Base-by-base conservation (phyloP, 1,139 yeast species). In the Nakaseomyces nivariensis region DNA sequence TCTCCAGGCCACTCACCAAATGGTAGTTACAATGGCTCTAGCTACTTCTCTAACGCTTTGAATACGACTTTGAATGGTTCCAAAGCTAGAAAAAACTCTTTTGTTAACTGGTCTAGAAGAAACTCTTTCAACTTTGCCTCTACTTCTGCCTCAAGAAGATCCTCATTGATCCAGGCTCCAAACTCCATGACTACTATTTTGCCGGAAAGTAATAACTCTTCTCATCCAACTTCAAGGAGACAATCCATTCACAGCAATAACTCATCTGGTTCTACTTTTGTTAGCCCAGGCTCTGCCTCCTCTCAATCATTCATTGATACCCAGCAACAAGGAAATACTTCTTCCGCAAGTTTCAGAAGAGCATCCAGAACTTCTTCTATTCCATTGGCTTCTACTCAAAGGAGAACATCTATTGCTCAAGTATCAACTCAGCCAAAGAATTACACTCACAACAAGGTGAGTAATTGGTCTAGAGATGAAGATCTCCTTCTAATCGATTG, bases 401-500 rank as follows among this genome's bases (percentile, higher is more conserved):
- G 43, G 25, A 38, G 43, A 13, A 24, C 29, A 3, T 38, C 43
- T 26, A 26, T 38, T 26, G 43, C 43, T 11, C 25, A 8, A 4
- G 24, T 22, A 11, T n/a, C 43, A 25, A 25, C 32, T 1, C 11
- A 38, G 4, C 5, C 17, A 4, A 38, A 41, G 25, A 41, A 13
- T 10, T 13, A 27, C 34, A 41, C 25, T 11, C 24, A 27, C 25
- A 27, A n/a, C 34, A 41, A 31, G 13, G 5, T 34, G 5, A 48
- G 13, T 13, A 11, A 55, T 10, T 69, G 73, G 73, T 56, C 68
- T 0, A 42, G 76, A 1, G 77, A 77, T 67, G 95, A 86, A 57
- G 95, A 88, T 64, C 92, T 85, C 60, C 81, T 84, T 52, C 68
- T 88, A 50, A 64, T 84, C 43, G 71, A 77, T 47, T 75, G 78